Evolutionary conservation across 805 yeast species (phyloP), one percentile per base, ranked within the genome.

Genomic region (Ogataea nitratoaversa): DNA sequence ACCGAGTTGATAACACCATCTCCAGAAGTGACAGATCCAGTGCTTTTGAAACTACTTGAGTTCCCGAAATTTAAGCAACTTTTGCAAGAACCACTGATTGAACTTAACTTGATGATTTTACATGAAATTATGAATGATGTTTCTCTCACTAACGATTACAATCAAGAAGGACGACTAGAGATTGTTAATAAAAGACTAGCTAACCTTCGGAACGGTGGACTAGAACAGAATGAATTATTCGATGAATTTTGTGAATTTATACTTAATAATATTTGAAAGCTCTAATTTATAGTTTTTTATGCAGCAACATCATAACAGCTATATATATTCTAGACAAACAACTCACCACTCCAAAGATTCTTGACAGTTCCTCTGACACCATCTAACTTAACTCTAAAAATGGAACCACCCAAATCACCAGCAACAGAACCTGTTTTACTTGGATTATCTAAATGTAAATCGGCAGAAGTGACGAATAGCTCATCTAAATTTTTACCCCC

Each of bases 401-500:
- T 53, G 24, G 72, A 65, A 2, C 90, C 90, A 23, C 90, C 88
- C 12, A 71, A 54, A 48, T 78, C 83, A 4, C 54, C 57, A 30
- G 52, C 49, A 30, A 48, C 58, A 18, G 57, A 42, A 4, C 50
- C 54, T 31, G 64, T 46, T 34, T 55, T 61, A 6, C 50, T 57
- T 19, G 50, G 50, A 6, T 62, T 61, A 48, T 77, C 76, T 38
- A 71, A 63, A 36, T 74, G 57, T 41, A 66, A 54, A 48, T 78
- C 76, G 2, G 83, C 95, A 16, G 82, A 72, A 3, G 95, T 84
- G 28, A 87, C 76, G 51, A 74, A 82, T 40, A 88, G 47, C 37
- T 78, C 82, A 53, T 78, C 74, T 40, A 66, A 54, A 16, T 76
- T 60, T 19, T 57, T 55, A 6, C 89, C 95, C n/a, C 84, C 82